Evolutionary conservation across 768 basidiomycete species (phyloP), one percentile per base, ranked within the genome.

Genomic region (Rhizopogon salebrosus): DNA sequence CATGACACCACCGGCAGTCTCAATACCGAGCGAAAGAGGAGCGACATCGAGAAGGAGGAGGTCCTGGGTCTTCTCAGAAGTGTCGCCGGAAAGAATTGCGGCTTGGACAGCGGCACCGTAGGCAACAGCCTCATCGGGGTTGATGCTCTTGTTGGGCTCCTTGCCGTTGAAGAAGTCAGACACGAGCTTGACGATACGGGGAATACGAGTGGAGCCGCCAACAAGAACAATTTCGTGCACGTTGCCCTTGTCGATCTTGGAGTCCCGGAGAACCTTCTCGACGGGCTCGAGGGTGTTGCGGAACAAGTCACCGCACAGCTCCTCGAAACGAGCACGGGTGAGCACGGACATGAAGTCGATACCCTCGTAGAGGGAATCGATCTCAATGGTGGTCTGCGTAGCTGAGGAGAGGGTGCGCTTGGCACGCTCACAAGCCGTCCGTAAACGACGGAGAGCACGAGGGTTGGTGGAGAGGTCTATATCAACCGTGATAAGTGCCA

Each of bases 1-100:
- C 92, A 98, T 95, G 68, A 98, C 95, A 83, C 95, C 95, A 72
- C 95, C 95, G 58, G 94, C 93, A 36, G 95, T 98, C 78, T 98
- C 95, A 65, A 98, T 97, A 85, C 94, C 94, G 56, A 86, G 82
- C 50, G 91, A 93, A 46, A 93, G 74, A 54, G 88, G 95, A 53
- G 89, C 77, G 54, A 98, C 95, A 71, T 98, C 95, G 64, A 98
- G 89, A 54, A 98, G 85, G 46, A 98, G 83, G 49, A 98, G 80
- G 62, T 98, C 94, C 72, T 95, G 92, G 20, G 94, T 98, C 79
- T 94, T 94, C 76, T 97, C 95, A 1, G 95, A 97, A 24, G 94
- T 95, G 70, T 98, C 93, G 65, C 95, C 95, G 24, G 95, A 92
- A 53, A 98, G 87, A 64, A 98, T 95, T 63, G 95, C 95, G 53